A percentile compares a stretch with the other conserved stretches of the same genome.
These are phyloP conservation scores for Polygonum maritimum DNA, from an alignment of 148 eudicot species.

Conservation along the genomic window DNA sequence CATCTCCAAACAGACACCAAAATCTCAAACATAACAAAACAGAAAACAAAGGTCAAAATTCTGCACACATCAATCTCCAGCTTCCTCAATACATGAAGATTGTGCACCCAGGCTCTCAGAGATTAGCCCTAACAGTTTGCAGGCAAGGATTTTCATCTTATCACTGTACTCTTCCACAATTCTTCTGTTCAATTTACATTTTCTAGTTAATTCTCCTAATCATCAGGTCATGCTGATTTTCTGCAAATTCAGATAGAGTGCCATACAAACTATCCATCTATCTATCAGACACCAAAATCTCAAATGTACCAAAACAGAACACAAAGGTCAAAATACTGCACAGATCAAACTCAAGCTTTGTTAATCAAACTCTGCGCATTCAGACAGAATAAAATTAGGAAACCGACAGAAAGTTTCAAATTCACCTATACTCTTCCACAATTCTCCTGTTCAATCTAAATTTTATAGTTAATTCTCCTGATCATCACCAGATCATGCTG, in stretches of 20 bases:
- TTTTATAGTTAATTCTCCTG: neutral
- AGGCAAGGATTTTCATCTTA: constrained; percentile 62
- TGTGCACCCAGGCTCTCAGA: constrained; percentile 73
- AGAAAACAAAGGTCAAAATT: neutral
- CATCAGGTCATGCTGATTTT: neutral
- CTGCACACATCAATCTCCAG: neutral
- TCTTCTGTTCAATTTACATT: constrained; percentile 29
- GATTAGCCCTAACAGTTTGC: constrained; percentile 54
- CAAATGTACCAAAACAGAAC: neutral
- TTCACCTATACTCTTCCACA: too few relatives aligned
- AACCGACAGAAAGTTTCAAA: too few relatives aligned
- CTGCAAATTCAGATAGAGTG: neutral
- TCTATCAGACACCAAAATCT: neutral
- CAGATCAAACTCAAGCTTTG: neutral
- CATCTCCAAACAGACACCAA: neutral
- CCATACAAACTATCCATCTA: neutral
- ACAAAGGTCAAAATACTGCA: neutral
- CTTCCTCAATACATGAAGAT: constrained; percentile 49
- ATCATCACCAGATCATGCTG: neutral
- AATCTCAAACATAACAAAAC: neutral
- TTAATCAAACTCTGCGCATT: too few relatives aligned
- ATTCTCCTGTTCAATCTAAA: constrained; percentile 35
- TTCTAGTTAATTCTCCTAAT: neutral
- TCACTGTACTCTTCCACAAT: constrained; percentile 69
- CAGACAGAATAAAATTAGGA: too few relatives aligned